A percentile compares a stretch with the other conserved stretches of the same genome.
These are phyloP conservation scores for Suillus bovinus DNA, from an alignment of 768 basidiomycete genomes.

Conservation along the genomic window DNA sequence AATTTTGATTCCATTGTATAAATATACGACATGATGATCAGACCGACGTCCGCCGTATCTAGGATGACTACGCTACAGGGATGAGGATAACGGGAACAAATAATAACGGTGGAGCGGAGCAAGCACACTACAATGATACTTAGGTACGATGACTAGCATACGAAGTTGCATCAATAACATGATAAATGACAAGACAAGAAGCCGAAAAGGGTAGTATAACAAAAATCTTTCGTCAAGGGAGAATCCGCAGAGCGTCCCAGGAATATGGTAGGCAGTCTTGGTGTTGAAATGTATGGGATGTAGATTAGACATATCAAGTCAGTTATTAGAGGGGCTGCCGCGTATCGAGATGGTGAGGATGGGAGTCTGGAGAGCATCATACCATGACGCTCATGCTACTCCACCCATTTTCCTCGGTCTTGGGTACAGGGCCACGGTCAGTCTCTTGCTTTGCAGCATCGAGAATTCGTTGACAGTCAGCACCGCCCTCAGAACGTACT, in stretches of 20 bases:
- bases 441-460: conserved; percentile 33
- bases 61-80: conserved; percentile 33
- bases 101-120: conserved; percentile 5
- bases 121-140: conserved; percentile 9
- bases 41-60: conserved; percentile 29
- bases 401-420: conserved; percentile 36
- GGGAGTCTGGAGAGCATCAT: conserved; percentile 20
- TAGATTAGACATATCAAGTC: conserved; percentile 20
- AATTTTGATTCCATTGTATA: conserved; percentile 24
- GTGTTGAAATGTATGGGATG: conserved; percentile 18
- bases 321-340: conserved; percentile 28
- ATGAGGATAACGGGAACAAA: conserved; percentile 16
- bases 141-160: conserved; percentile 14
- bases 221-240: conserved; percentile 9
- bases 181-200: conserved; percentile 10
- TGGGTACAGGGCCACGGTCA: conserved; percentile 23
- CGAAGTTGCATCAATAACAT: conserved; percentile 12
- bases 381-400: conserved; percentile 34
- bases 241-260: conserved; percentile 32
- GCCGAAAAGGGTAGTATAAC: conserved; percentile 10
- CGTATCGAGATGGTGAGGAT: conserved; percentile 13
- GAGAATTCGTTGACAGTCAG: conserved; percentile 60
- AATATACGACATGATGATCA: conserved; percentile 25
- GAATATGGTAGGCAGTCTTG: conserved; percentile 26
- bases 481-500: conserved; percentile 83